Evolutionary conservation across 805 yeast species (phyloP).

Genomic region (Candida dajiaensis): DNA sequence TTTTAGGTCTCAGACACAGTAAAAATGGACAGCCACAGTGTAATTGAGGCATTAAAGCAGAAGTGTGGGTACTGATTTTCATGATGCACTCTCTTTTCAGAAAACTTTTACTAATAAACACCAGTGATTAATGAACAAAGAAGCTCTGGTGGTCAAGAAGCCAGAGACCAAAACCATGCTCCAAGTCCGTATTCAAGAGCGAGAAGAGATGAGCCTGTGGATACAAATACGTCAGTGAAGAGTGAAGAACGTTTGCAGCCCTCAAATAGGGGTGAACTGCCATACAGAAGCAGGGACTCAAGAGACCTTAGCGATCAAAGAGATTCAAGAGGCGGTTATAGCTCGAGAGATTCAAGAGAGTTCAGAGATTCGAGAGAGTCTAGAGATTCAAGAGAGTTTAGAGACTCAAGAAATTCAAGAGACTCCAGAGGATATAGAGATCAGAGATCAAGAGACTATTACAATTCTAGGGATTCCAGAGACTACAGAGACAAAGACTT

Average conservation of each 20-base stretch:
- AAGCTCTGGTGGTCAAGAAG: not conserved
- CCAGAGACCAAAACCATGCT: not conserved
- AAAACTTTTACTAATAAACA: constrained; percentile 5
- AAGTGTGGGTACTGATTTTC: constrained; percentile 13
- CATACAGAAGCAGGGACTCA: constrained; percentile 4
- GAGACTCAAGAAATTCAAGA: not conserved
- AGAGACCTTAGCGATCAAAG: constrained; percentile 1
- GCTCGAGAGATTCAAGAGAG: constrained; percentile 1
- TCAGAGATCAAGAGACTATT: not conserved
- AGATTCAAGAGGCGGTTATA: not conserved
- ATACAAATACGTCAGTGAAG: constrained; percentile 17
- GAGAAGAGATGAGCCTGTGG: constrained; percentile 5
- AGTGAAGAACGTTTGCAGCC: not conserved
- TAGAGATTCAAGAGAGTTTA: constrained; percentile 2
- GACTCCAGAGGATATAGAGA: constrained; percentile 2
- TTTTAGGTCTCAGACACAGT: not conserved
- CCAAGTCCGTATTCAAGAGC: constrained; percentile 6
- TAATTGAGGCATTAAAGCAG: constrained; percentile 20
- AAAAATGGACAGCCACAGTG: constrained; percentile 19
- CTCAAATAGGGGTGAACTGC: not conserved
- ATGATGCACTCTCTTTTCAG: too few relatives aligned
- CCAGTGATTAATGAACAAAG: constrained; percentile 14
- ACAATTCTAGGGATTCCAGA: not conserved
- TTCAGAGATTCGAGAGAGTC: constrained; percentile 4
- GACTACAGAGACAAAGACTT: not conserved